phyloP scores from a whole-genome alignment of 148 eudicot species.

The Heliamphora exappendiculata region DNA sequence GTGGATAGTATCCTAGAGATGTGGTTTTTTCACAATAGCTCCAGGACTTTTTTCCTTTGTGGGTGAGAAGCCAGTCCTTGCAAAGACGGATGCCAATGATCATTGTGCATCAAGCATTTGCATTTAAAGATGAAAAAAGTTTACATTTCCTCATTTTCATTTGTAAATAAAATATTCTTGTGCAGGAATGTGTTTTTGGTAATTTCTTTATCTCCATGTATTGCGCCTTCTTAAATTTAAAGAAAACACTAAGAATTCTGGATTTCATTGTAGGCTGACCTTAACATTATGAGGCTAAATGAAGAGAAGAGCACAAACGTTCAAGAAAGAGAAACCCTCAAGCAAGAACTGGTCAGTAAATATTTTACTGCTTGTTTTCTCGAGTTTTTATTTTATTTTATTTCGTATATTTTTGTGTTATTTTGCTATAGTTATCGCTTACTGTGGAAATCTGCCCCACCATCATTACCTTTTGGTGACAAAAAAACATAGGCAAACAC shows the following conservation, averaged over 20 bases:
- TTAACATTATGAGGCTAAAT: slow-evolving; percentile 32
- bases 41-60: neutral
- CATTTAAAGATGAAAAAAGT: neutral
- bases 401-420: too few species aligned
- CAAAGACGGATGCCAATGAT: too few species aligned
- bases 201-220: neutral
- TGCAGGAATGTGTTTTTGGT: neutral
- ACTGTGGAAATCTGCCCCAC: too few species aligned
- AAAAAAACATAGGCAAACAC: neutral
- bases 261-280: slow-evolving; percentile 39
- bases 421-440: too few species aligned
- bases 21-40: neutral
- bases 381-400: too few species aligned
- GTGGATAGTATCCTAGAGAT: neutral
- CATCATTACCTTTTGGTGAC: too few species aligned
- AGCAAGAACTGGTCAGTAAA: slow-evolving; percentile 49
- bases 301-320: slow-evolving; percentile 38
- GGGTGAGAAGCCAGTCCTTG: neutral
- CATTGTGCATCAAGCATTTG: neutral
- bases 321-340: slow-evolving; percentile 39
- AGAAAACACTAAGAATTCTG: neutral
- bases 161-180: neutral
- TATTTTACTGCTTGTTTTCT: neutral
- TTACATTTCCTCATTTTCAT: neutral
- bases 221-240: neutral